Base-by-base conservation (phyloP, 208 protist genomes). In the Porcisia deanei region DNA sequence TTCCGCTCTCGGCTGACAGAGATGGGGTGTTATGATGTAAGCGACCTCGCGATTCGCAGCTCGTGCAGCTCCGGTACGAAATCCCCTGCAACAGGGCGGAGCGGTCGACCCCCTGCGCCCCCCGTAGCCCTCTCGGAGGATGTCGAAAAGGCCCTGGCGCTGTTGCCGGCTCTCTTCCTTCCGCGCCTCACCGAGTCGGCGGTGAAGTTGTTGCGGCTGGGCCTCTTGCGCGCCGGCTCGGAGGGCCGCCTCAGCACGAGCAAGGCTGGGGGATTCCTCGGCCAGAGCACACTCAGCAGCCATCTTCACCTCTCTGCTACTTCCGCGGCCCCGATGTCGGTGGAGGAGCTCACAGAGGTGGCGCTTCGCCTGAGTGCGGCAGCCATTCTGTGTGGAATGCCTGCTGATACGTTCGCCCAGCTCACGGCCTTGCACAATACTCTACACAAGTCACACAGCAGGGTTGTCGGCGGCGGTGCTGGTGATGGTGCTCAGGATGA, bases 361-460 rank as follows among this genome's bases (percentile, higher is more conserved):
- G 61, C 80, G 37, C 69, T 85, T 78, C 72, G 83, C 8, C 81
- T 93, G 18, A 90, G 80, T 57, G 77, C 80, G 1, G 58, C 77
- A 12, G 67, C 77, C 2, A 30, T 88, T 5, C 75, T 79, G 34
- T 88, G 81, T 65, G 91, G 88, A 49, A 84, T 89, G 81, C 66
- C 84, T 41, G 60, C 78, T 18, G 84, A 79, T 59, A 85, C 79
- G 0, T 66, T 83, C 20, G 77, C 82, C 63, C 91, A 94, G 76
- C 85, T 96, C 47, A 81, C 82, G 2, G 78, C 85, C 9, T 67
- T 96, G 57, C 91, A 96, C 74, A 83, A 75, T 34, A 83, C 77
- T 7, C 74, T 93, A 12, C 45, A 90, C 6, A 86, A 82, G 59
- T 73, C 77, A 1, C 79, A 80, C 16, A 59, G 55, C 25, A 71